Percentiles rank a stretch among this genome's conserved stretches.
phyloP scores from a whole-genome alignment of 164 flowering plant species.

The Vitis riparia region DNA sequence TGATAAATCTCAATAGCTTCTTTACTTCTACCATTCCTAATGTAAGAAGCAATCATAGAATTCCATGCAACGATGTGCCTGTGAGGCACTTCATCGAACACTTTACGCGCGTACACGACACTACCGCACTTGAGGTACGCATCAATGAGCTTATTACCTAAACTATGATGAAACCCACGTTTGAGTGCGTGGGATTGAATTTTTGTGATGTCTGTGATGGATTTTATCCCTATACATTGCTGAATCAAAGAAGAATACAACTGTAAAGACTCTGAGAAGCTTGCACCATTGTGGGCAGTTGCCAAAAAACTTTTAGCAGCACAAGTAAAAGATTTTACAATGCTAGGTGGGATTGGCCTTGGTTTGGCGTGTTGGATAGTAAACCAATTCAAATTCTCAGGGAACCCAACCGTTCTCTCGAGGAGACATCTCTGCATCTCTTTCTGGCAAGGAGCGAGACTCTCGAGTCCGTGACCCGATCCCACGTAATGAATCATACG shows the following conservation, averaged over 20 bases:
- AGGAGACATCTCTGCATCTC: conserved; percentile 9
- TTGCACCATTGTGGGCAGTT: not conserved
- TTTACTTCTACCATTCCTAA: conserved; percentile 17
- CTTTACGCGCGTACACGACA: conserved; percentile 31
- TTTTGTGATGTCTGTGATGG: conserved; percentile 16
- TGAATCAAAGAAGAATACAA: conserved; percentile 29
- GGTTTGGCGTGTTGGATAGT: conserved; percentile 4
- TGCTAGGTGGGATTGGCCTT: not conserved
- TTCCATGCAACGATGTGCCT: conserved; percentile 52
- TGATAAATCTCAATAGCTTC: conserved; percentile 40
- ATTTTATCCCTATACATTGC: conserved; percentile 30
- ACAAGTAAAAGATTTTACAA: not conserved
- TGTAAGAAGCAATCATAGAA: conserved; percentile 45
- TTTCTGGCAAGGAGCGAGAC: not conserved
- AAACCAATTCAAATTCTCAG: conserved; percentile 3
- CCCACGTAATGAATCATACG: too few relatives aligned
- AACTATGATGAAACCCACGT: conserved; percentile 31
- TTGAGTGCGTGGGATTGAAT: conserved; percentile 37
- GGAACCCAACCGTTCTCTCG: conserved; percentile 1
- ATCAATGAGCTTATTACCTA: conserved; percentile 41
- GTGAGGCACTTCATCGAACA: conserved; percentile 55
- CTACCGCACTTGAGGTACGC: conserved; percentile 36
- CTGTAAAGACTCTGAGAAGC: conserved; percentile 4
- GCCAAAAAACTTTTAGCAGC: conserved; percentile 2
- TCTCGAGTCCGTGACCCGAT: too few relatives aligned